Conservation (phyloP, 2,329 filamentous ascomycete genomes). For the Pseudogymnoascus sp. region DNA sequence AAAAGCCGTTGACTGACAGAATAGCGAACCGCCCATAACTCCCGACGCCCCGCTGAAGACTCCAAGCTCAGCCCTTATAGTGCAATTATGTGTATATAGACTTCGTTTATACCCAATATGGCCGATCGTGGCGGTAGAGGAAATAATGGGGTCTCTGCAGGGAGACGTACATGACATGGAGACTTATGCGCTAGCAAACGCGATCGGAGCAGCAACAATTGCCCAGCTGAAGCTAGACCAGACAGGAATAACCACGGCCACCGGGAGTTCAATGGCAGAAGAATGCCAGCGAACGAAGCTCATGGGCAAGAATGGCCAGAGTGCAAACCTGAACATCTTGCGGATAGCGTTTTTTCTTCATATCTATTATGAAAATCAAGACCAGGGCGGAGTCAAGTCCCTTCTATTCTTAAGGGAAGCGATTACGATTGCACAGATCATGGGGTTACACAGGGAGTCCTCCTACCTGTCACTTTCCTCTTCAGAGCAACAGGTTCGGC, state of each 20-base stretch:
- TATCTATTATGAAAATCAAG: conserved; percentile 42
- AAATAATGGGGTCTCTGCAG: conserved; percentile 33
- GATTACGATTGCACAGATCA: conserved; percentile 43
- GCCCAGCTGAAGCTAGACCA: conserved; percentile 39
- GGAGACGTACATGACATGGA: conserved; percentile 28
- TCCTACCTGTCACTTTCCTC: conserved; percentile 31
- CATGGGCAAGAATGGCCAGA: conserved; percentile 24
- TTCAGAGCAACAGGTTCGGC: conserved; percentile 37
- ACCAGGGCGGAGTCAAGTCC: conserved; percentile 38
- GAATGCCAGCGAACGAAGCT: conserved; percentile 30
- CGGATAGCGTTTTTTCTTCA: conserved; percentile 44
- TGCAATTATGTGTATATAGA: conserved; percentile 29
- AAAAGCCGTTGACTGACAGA: neutral
- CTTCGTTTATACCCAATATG: conserved; percentile 44
- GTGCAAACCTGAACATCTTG: conserved; percentile 33
- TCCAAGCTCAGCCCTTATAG: conserved; percentile 16
- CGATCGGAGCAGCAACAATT: conserved; percentile 40
- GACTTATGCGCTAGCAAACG: conserved; percentile 35
- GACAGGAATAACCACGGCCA: conserved; percentile 23
- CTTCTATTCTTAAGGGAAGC: conserved; percentile 42
- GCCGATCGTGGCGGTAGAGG: conserved; percentile 40
- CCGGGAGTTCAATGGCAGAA: conserved; percentile 28
- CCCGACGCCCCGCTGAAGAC: conserved; percentile 9
- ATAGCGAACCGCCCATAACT: neutral
- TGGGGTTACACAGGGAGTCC: conserved; percentile 37